Base-by-base conservation (phyloP, 805 yeast genomes). In the Middelhovenomyces tepae region DNA sequence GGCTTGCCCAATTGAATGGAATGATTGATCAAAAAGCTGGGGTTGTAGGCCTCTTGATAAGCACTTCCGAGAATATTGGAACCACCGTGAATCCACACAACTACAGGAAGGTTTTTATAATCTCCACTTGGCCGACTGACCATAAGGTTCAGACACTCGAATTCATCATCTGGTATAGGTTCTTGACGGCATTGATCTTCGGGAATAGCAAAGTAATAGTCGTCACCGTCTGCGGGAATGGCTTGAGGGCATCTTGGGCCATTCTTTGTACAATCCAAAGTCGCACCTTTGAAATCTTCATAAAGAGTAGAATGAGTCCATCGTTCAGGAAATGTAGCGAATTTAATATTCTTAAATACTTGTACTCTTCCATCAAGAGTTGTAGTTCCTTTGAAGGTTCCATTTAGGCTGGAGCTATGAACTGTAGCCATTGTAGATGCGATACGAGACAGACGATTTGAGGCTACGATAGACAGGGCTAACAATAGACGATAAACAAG, bases 21-120 rank as follows among this genome's bases (percentile, higher is more conserved):
- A 3, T 42, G 38, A 13, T 36, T 27, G 6, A 55, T 53, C 38
- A 56, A 45, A 2, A 38, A 32, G 5, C 42, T 27, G 2, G 59
- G 54, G 30, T 54, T 51, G 32, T 45, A 42, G 14, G 48, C 34
- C 6, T 43, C 45, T 5, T 53, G 34, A 36, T 47, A 47, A 8
- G 54, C 49, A n/a, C 59, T 40, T 11, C 65, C 65, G 22, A 56
- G 59, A 8, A 38, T 22, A 32, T 55, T 55, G 1, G 56, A 50
- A 13, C 66, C 65, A 11, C 65, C 66, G 33, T 60, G 61, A 19
- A 61, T 50, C 57, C 60, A 61, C 7, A 60, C 45, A 1, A 54
- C 59, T 5, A 58, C 61, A 4, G 66, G 66, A 11, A 52, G 35
- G 3, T n/a, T 16, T 7, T 13, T 22, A 6, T 23, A 15, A 7